These are phyloP conservation scores for Henckelia pumila DNA, from an alignment of 257 asterid species.

Conservation along the genomic window DNA sequence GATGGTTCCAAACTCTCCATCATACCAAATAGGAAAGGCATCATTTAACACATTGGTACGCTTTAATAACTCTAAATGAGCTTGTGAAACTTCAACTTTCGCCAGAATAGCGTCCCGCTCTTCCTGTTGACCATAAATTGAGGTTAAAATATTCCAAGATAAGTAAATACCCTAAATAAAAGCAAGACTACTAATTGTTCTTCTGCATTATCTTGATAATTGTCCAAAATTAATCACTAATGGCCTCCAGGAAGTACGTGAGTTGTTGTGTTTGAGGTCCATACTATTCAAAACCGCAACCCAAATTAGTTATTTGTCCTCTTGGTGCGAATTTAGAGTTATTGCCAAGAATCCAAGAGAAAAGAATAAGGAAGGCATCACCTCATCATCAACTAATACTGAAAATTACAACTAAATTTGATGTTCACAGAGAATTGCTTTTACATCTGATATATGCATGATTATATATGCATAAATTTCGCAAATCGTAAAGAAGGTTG, in stretches of 20 bases:
- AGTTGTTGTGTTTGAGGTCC: constrained; percentile 8
- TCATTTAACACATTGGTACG: constrained; percentile 85
- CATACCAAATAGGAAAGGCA: constrained; percentile 92
- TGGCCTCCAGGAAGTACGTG: constrained; percentile 16
- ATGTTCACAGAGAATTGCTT: background rate
- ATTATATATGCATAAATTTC: background rate
- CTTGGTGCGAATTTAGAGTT: constrained; percentile 7
- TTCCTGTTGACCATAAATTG: constrained; percentile 53
- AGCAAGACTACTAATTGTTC: background rate
- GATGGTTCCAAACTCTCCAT: constrained; percentile 96
- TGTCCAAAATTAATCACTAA: constrained; percentile 12
- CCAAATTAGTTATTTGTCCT: background rate
- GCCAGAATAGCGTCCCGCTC: constrained; percentile 91
- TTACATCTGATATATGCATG: background rate
- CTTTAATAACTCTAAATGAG: constrained; percentile 87
- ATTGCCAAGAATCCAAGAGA: background rate
- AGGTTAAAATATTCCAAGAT: background rate
- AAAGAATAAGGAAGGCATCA: background rate
- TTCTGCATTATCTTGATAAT: constrained; percentile 16
- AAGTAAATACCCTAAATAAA: constrained; percentile 8
- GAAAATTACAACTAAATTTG: background rate
- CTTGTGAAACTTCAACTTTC: constrained; percentile 94
- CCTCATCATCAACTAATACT: background rate
- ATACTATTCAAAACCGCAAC: constrained; percentile 12
- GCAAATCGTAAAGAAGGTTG: background rate